These are phyloP conservation scores for Candida smagusa DNA, from an alignment of 1,139 yeast genomes.

Conservation along the genomic window DNA sequence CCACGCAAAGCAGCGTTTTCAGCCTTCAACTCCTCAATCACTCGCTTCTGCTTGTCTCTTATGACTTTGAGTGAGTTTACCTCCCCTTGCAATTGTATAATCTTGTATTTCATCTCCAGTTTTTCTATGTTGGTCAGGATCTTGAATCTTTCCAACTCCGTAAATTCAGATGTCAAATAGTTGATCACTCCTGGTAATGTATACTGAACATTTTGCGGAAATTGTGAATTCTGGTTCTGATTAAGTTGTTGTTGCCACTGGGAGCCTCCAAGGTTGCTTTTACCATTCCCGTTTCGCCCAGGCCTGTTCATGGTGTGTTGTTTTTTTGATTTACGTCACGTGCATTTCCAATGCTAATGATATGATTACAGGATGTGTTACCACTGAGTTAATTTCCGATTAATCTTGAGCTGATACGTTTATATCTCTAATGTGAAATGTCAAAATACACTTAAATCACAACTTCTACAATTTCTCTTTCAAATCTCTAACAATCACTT, in stretches of 20 bases:
- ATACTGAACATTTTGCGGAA: conserved; percentile 25
- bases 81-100: conserved; percentile 54
- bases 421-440: too few relatives aligned
- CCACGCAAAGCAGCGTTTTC: conserved; percentile 6
- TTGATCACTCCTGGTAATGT: conserved; percentile 66
- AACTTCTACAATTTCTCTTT: too few relatives aligned
- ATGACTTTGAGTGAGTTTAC: conserved; percentile 41
- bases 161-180: conserved; percentile 58
- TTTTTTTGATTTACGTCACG: neutral
- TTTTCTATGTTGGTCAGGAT: conserved; percentile 56
- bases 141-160: conserved; percentile 55
- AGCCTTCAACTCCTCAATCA: conserved; percentile 28
- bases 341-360: too few relatives aligned
- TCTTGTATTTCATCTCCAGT: conserved; percentile 53
- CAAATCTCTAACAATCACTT: too few relatives aligned
- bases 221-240: conserved; percentile 3
- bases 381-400: too few relatives aligned
- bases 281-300: neutral
- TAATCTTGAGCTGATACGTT: too few relatives aligned
- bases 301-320: neutral
- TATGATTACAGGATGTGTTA: too few relatives aligned
- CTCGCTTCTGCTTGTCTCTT: conserved; percentile 33
- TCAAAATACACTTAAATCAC: too few relatives aligned
- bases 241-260: conserved; percentile 12
- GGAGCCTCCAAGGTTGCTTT: neutral